Evolutionary conservation across 2,329 filamentous ascomycete species (phyloP).

Genomic region (Myriosclerotinia duriaeana): DNA sequence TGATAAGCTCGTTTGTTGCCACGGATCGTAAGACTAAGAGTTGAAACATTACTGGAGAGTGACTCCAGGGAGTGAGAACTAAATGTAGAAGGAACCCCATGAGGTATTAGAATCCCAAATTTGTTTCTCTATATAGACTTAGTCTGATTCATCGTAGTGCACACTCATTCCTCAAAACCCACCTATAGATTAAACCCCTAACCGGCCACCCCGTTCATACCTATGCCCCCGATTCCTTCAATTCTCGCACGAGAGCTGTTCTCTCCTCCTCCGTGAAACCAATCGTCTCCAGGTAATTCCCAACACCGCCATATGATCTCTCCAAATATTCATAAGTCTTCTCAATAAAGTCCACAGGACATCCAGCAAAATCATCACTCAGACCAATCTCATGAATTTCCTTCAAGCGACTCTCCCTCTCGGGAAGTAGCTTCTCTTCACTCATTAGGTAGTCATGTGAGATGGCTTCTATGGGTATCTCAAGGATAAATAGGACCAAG

Average conservation of each 20-base stretch:
- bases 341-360: slow-evolving; percentile 62
- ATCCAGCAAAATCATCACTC: slow-evolving; percentile 69
- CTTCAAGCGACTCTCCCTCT: slow-evolving; percentile 61
- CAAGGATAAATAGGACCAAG: slow-evolving; percentile 64
- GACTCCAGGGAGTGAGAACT: too few relatives aligned
- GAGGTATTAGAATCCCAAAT: neutral
- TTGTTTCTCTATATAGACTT: neutral
- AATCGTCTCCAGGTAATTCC: slow-evolving; percentile 62
- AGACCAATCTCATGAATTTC: slow-evolving; percentile 73
- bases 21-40: too few relatives aligned
- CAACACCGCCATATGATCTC: slow-evolving; percentile 63
- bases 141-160: neutral
- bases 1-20: too few relatives aligned
- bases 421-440: slow-evolving; percentile 57
- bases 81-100: too few relatives aligned
- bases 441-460: slow-evolving; percentile 71
- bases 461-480: slow-evolving; percentile 58
- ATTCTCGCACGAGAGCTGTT: slow-evolving; percentile 22
- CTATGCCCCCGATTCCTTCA: slow-evolving; percentile 6
- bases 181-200: neutral
- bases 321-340: slow-evolving; percentile 58
- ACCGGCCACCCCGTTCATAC: neutral
- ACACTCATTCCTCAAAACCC: neutral
- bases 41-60: too few relatives aligned
- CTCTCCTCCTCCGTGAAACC: slow-evolving; percentile 51